Base-by-base conservation (phyloP, 257 asterid species). In the Petunia secreta region DNA sequence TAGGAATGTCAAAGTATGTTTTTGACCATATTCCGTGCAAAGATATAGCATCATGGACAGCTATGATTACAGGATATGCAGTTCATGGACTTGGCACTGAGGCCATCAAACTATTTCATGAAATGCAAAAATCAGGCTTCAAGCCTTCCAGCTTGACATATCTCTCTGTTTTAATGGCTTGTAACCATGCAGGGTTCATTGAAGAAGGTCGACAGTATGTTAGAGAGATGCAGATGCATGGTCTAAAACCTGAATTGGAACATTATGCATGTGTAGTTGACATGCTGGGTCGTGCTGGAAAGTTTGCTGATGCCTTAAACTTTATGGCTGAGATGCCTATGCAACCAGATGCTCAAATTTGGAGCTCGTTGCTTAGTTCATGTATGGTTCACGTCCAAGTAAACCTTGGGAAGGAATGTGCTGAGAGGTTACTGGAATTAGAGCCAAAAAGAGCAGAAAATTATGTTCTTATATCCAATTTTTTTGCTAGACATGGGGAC, bases 231-330 rank as follows among this genome's bases (percentile, higher is more conserved):
- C 84, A 74, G 69, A 39, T 63, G 79, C 81, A 83, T 15, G 38
- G 43, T 8, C 16, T 85, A 68, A 82, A 77, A 44, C 86, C 88
- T 78, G 63, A 80, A 79, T 57, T 83, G 64, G 85, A 77, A 75
- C 88, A 85, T 71, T 85, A 83, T 78, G 82, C 88, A 77, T 85
- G 86, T 13, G 83, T 77, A 13, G 40, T 85, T 5, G 86, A 85
- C 68, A 83, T 85, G 88, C 83, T 85, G 14, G 88, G 85, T 63
- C 86, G 88, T 60, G 86, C 85, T 67, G 88, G 88, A 46, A 74
- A 40, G 53, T 80, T 85, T 71, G 63, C n/a, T 39, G 86, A 80
- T 69, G 88, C 86, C 55, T 43, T 85, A 60, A 77, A 63, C 38
- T 65, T 80, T 9, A 63, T 85, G 14, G 57, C 78, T 48, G 16